A percentile compares a stretch with the other conserved stretches of the same genome.
Evolutionary conservation across 2,329 filamentous ascomycete species (phyloP).

Genomic region (Diplodia seriata): DNA sequence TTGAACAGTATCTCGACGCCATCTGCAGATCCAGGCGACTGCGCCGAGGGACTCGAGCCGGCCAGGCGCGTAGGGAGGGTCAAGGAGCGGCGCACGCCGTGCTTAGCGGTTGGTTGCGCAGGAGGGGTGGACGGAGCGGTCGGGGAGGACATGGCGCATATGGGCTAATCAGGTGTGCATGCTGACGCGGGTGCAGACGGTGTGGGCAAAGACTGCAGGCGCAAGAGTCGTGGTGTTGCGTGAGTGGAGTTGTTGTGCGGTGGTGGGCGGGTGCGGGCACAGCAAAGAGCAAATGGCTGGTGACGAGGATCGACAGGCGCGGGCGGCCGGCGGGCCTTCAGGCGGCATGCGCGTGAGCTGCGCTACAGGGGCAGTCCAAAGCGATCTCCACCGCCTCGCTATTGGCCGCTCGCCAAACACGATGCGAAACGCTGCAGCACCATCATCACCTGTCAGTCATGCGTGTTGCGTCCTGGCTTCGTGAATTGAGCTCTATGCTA

Average conservation of each 20-base stretch:
- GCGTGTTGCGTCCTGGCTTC: slow-evolving; percentile 8
- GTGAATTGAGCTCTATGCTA: slow-evolving; percentile 26
- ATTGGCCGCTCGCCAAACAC: slow-evolving; percentile 21
- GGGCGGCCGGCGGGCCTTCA: slow-evolving; percentile 28
- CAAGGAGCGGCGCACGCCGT: slow-evolving; percentile 53
- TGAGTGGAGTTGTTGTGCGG: slow-evolving; percentile 17
- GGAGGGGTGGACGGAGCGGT: slow-evolving; percentile 40
- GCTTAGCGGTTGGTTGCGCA: slow-evolving; percentile 38
- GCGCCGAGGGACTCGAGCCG: slow-evolving; percentile 40
- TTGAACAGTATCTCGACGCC: slow-evolving; percentile 74
- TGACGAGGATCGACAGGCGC: slow-evolving; percentile 27
- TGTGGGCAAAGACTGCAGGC: slow-evolving; percentile 17
- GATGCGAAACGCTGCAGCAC: slow-evolving; percentile 20
- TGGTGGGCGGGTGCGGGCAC: slow-evolving; percentile 18
- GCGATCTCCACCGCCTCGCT: neutral
- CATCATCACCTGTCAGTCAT: slow-evolving; percentile 25
- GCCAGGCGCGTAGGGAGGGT: slow-evolving; percentile 54
- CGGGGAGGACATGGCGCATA: slow-evolving; percentile 43
- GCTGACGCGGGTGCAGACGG: slow-evolving; percentile 22
- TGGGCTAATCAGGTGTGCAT: slow-evolving; percentile 41
- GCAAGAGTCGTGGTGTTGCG: slow-evolving; percentile 19
- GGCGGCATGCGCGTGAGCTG: slow-evolving; percentile 28
- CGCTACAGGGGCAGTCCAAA: slow-evolving; percentile 24
- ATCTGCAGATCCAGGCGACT: slow-evolving; percentile 49
- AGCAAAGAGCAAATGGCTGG: slow-evolving; percentile 25